Percentiles rank a stretch among this genome's conserved stretches.
Evolutionary conservation across 2,329 filamentous ascomycete species (phyloP).

Genomic region (Phoma sp.): DNA sequence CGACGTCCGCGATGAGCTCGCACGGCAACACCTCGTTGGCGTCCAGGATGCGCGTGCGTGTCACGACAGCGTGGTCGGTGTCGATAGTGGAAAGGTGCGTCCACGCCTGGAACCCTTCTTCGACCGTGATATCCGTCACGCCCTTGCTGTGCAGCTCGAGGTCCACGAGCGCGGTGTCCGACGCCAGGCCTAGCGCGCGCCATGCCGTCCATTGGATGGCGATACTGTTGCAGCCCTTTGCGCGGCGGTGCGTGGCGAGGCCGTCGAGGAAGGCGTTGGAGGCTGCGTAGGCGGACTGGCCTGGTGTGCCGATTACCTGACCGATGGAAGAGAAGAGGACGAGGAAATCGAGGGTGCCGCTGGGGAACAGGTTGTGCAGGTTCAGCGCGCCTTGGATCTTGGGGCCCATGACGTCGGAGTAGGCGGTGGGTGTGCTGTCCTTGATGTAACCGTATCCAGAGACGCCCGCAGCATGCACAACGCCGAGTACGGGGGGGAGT

Average conservation of each 20-base stretch:
- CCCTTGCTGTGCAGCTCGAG: constrained; percentile 52
- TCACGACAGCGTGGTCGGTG: constrained; percentile 50
- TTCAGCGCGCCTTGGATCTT: constrained; percentile 40
- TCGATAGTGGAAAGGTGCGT: constrained; percentile 45
- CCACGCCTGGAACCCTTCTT: constrained; percentile 55
- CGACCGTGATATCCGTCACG: constrained; percentile 51
- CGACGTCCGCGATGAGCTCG: constrained; percentile 25
- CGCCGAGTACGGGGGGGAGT: constrained; percentile 50
- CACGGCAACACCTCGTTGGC: constrained; percentile 36
- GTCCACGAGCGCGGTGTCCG: constrained; percentile 48
- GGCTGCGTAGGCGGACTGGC: constrained; percentile 36
- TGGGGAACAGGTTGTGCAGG: constrained; percentile 33
- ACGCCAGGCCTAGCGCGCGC: constrained; percentile 51
- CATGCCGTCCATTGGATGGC: constrained; percentile 55
- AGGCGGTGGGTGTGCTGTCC: constrained; percentile 37
- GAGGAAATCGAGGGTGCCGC: constrained; percentile 39
- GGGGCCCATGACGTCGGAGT: constrained; percentile 43
- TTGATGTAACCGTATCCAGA: constrained; percentile 48
- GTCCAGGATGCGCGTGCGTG: constrained; percentile 42
- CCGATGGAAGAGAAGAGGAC: constrained; percentile 36
- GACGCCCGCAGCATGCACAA: constrained; percentile 52
- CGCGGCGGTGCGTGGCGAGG: constrained; percentile 33
- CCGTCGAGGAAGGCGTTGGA: constrained; percentile 41
- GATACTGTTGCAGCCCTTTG: constrained; percentile 50
- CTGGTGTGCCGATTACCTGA: constrained; percentile 32